These are phyloP conservation scores for Blastobotrys ciferrii DNA, from an alignment of 1,139 yeast genomes.

Conservation along the genomic window DNA sequence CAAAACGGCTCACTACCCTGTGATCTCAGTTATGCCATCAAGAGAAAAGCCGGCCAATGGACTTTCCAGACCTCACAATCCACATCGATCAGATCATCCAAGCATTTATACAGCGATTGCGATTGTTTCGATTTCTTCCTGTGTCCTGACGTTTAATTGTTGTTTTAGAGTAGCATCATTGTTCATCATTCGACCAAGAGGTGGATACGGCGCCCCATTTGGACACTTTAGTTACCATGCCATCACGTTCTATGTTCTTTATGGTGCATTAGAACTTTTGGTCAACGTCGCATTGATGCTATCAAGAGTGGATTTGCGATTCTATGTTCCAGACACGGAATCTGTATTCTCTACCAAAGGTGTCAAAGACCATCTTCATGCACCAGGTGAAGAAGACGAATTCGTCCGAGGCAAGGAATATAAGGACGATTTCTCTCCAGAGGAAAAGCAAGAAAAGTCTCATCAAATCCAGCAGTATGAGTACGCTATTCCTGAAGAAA, in stretches of 20 bases:
- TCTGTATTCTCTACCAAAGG: constrained; percentile 1
- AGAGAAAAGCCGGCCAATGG: constrained; percentile 13
- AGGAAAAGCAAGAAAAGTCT: neutral
- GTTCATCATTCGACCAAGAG: constrained; percentile 42
- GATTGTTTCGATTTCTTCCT: constrained; percentile 47
- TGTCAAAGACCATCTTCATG: constrained; percentile 5
- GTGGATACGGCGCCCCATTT: constrained; percentile 26
- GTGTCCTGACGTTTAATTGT: constrained; percentile 55
- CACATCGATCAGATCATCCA: constrained; percentile 9
- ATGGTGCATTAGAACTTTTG: constrained; percentile 63
- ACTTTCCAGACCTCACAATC: constrained; percentile 9
- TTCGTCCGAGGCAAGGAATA: constrained; percentile 3
- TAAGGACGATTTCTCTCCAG: constrained; percentile 2
- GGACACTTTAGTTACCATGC: constrained; percentile 48
- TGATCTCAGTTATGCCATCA: constrained; percentile 10
- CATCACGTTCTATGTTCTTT: constrained; percentile 61
- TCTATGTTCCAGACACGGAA: constrained; percentile 64
- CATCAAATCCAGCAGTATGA: constrained; percentile 1
- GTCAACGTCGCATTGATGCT: constrained; percentile 55
- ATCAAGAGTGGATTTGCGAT: constrained; percentile 69
- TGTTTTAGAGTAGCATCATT: constrained; percentile 55
- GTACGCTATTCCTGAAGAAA: constrained; percentile 4
- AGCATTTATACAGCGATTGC: constrained; percentile 29
- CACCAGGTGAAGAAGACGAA: constrained; percentile 8
- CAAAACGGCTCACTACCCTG: constrained; percentile 27